Evolutionary conservation across 2,329 filamentous ascomycete genomes (phyloP).

Genomic region (Phaeosphaeriaceae sp.): DNA sequence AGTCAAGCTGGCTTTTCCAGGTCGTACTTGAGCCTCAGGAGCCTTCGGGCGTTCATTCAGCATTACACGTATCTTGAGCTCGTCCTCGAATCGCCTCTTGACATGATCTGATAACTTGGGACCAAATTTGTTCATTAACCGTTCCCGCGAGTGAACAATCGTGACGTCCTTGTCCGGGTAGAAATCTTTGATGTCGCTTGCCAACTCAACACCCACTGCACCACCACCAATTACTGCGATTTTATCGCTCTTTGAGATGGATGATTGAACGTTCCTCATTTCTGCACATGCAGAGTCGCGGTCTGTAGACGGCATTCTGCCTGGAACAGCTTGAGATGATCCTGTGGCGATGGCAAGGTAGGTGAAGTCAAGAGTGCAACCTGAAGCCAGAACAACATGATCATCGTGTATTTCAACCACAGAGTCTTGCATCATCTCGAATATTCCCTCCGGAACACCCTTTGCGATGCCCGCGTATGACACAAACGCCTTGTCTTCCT

Average conservation of each 20-base stretch:
- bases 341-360: constrained; percentile 67
- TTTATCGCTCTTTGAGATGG: constrained; percentile 55
- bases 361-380: constrained; percentile 59
- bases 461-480: constrained; percentile 58
- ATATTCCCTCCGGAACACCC: constrained; percentile 43
- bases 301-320: constrained; percentile 54
- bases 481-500: constrained; percentile 66
- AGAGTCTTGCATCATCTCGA: constrained; percentile 53
- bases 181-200: constrained; percentile 63
- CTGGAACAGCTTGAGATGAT: constrained; percentile 56
- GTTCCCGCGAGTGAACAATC: constrained; percentile 64
- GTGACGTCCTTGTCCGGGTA: constrained; percentile 65
- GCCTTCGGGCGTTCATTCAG: constrained; percentile 57
- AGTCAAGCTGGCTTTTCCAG: constrained; percentile 56
- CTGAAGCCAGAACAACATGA: constrained; percentile 52
- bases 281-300: constrained; percentile 54
- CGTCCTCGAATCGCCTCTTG: too few species aligned
- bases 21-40: constrained; percentile 54
- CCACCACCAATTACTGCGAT: constrained; percentile 61
- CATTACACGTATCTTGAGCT: too few species aligned
- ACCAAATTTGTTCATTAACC: constrained; percentile 62
- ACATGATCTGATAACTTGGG: constrained; percentile 49
- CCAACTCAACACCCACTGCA: constrained; percentile 68
- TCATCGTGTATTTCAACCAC: constrained; percentile 50
- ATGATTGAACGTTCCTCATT: constrained; percentile 58